These are phyloP conservation scores for Cryptosporidium baileyi DNA, from an alignment of 169 alveolate species.

Conservation along the genomic window DNA sequence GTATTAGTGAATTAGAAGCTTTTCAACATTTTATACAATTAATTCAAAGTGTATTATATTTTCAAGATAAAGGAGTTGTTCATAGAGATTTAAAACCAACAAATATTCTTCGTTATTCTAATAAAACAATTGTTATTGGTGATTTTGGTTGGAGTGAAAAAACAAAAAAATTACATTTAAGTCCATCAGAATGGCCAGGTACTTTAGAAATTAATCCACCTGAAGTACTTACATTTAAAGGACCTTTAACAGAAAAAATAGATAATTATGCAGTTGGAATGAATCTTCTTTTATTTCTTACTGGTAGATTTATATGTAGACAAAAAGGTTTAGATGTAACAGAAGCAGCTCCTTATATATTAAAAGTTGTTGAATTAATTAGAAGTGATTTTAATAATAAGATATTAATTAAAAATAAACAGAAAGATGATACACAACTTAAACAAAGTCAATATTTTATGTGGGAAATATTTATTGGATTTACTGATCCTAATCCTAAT, in stretches of 20 bases:
- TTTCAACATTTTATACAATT: conserved; percentile 80
- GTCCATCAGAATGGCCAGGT: conserved; percentile 84
- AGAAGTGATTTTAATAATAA: conserved; percentile 78
- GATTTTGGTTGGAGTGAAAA: conserved; percentile 85
- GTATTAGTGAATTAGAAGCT: conserved; percentile 77
- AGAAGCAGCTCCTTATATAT: conserved; percentile 79
- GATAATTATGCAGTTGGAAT: conserved; percentile 85
- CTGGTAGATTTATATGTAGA: conserved; percentile 83
- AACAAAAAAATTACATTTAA: conserved; percentile 74
- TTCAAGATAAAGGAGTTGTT: conserved; percentile 78
- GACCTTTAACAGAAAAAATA: conserved; percentile 82
- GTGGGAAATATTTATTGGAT: conserved; percentile 83
- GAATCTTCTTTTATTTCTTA: conserved; percentile 78
- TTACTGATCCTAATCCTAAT: conserved; percentile 80
- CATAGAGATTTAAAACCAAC: conserved; percentile 84
- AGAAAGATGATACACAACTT: neutral
- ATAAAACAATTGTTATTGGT: conserved; percentile 77
- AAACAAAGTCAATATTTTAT: conserved; percentile 70
- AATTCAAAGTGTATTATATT: conserved; percentile 79
- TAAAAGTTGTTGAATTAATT: conserved; percentile 76
- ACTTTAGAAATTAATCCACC: conserved; percentile 85
- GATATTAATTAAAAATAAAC: conserved; percentile 71
- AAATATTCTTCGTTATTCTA: conserved; percentile 75
- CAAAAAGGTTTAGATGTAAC: conserved; percentile 82
- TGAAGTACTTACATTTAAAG: conserved; percentile 79